Conservation (phyloP, 495 filamentous ascomycete species). For the Penicillium roqueforti region DNA sequence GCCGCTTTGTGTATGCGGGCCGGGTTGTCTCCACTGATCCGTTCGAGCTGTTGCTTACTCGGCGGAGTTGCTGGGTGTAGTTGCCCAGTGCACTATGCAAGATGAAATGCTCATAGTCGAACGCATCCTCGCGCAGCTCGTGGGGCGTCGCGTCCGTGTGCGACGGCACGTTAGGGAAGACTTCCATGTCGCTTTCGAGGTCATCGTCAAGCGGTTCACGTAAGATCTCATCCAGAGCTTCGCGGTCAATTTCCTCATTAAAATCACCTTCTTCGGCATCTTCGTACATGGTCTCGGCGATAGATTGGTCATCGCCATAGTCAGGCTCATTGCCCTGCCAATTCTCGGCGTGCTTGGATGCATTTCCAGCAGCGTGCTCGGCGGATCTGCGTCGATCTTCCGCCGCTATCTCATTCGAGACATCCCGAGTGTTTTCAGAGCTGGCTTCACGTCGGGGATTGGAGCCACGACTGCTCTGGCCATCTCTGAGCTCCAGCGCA, state of each 20-base stretch:
- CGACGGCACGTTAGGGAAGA: slow-evolving; percentile 1
- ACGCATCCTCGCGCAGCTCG: slow-evolving; percentile 94
- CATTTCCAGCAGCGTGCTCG: background rate
- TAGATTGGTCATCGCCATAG: slow-evolving; percentile 37
- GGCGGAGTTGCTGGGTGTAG: slow-evolving; percentile 49
- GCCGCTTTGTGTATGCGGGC: slow-evolving; percentile 27
- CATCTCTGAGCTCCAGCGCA: slow-evolving; percentile 38
- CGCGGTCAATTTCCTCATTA: slow-evolving; percentile 52
- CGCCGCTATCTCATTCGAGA: background rate
- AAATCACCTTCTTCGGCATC: slow-evolving; percentile 50
- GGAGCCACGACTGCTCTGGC: slow-evolving; percentile 24
- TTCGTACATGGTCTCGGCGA: slow-evolving; percentile 53
- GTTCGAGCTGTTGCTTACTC: slow-evolving; percentile 57
- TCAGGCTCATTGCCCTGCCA: slow-evolving; percentile 10
- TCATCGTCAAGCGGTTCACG: slow-evolving; percentile 42
- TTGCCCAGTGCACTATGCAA: slow-evolving; percentile 85
- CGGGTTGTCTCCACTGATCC: slow-evolving; percentile 73
- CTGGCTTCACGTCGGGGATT: slow-evolving; percentile 17
- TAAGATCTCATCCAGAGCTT: slow-evolving; percentile 42
- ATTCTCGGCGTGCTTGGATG: slow-evolving; percentile 11
- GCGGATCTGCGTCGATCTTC: slow-evolving; percentile 2
- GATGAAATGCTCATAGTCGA: slow-evolving; percentile 96
- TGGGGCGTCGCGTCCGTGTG: slow-evolving; percentile 51
- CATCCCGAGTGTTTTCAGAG: slow-evolving; percentile 17
- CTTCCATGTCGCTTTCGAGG: slow-evolving; percentile 19